These are phyloP conservation scores for Kodamaea sp. DNA, from an alignment of 1,139 yeast genomes.

Conservation along the genomic window DNA sequence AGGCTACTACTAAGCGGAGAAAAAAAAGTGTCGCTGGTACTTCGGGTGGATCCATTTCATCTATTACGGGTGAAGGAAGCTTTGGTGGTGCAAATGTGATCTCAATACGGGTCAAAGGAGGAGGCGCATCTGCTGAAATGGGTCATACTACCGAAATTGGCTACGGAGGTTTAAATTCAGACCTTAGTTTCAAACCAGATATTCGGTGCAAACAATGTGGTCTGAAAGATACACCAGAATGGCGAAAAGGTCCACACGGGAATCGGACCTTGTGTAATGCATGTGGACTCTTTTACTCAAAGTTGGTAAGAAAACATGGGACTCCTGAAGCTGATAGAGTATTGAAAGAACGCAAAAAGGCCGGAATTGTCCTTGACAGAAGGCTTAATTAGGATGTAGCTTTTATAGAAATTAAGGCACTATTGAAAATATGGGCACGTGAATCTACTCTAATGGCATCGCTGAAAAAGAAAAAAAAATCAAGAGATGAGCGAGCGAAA, in stretches of 20 bases:
- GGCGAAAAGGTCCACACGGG: constrained; percentile 47
- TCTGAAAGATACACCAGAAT: constrained; percentile 38
- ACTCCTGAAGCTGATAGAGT: constrained; percentile 21
- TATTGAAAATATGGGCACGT: constrained; percentile 5
- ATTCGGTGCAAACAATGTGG: constrained; percentile 14
- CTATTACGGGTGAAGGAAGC: too few relatives aligned
- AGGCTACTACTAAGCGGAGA: too few relatives aligned
- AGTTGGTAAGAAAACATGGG: constrained; percentile 29
- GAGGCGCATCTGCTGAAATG: background rate
- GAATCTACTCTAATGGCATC: background rate
- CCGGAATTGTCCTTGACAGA: constrained; percentile 11
- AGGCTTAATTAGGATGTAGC: constrained; percentile 4
- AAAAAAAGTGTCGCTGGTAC: too few relatives aligned
- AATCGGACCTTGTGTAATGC: constrained; percentile 45
- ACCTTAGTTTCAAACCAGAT: constrained; percentile 5
- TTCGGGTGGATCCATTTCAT: too few relatives aligned
- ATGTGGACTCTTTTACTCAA: constrained; percentile 42
- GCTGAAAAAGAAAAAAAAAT: too few relatives aligned
- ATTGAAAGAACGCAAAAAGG: constrained; percentile 20
- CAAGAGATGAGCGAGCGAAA: too few relatives aligned
- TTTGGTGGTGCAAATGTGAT: too few relatives aligned
- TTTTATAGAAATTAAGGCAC: background rate
- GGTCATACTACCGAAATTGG: constrained; percentile 7
- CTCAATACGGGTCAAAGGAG: too few relatives aligned
- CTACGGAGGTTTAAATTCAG: constrained; percentile 9